Percentiles rank a stretch among this genome's conserved stretches.
These are phyloP conservation scores for Ceratobasidium sp. DNA, from an alignment of 1,284 basidiomycete species.

Conservation along the genomic window DNA sequence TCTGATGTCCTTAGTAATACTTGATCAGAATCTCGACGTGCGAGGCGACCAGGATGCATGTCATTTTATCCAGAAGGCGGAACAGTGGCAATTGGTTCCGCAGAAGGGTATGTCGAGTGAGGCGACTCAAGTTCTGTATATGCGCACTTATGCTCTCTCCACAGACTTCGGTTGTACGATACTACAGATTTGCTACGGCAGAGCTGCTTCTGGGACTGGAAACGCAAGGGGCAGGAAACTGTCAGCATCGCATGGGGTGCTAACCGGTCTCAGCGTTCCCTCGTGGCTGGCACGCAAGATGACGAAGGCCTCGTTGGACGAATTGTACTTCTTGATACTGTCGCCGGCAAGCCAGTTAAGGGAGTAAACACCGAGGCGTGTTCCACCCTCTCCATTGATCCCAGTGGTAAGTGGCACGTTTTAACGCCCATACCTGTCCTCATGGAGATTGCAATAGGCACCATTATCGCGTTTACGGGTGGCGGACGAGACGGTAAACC, in stretches of 20 bases:
- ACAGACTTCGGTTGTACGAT: conserved; percentile 22
- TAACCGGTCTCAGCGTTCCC: not conserved
- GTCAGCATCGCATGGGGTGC: conserved; percentile 31
- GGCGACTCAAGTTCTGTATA: not conserved
- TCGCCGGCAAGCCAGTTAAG: not conserved
- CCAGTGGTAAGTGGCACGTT: conserved; percentile 8
- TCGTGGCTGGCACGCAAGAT: conserved; percentile 26
- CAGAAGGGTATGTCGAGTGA: conserved; percentile 1
- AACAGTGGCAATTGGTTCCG: conserved; percentile 5
- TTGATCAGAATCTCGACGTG: not conserved
- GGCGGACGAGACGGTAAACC: conserved; percentile 26
- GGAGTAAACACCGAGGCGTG: not conserved
- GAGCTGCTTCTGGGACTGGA: not conserved
- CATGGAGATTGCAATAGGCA: not conserved
- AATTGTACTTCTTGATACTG: conserved; percentile 15
- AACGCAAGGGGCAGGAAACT: conserved; percentile 7
- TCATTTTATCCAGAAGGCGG: conserved; percentile 14
- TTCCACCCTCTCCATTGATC: conserved; percentile 15
- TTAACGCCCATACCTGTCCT: not conserved
- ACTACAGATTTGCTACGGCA: not conserved
- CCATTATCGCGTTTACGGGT: conserved; percentile 26
- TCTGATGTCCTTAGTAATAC: not conserved
- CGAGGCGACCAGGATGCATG: conserved; percentile 8
- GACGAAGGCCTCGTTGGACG: conserved; percentile 1
- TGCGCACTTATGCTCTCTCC: not conserved